Evolutionary conservation across 805 yeast genomes (phyloP).

Genomic region (Hanseniaspora hatyaiensis): DNA sequence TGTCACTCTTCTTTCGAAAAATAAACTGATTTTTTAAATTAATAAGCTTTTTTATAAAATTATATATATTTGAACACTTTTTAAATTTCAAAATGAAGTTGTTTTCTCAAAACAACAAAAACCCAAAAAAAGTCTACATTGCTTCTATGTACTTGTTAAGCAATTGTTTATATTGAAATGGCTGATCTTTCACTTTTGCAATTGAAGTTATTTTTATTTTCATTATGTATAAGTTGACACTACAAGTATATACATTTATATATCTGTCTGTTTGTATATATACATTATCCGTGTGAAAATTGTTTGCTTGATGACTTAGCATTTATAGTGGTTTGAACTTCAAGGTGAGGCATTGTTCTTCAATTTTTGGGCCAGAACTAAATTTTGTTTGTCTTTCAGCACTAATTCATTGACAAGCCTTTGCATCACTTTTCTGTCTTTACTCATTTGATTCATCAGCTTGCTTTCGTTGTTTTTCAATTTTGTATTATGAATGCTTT

Average conservation of each 20-base stretch:
- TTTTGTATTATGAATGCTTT: not conserved
- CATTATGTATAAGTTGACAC: too few species aligned
- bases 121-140: too few species aligned
- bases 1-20: conserved; percentile 82
- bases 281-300: not conserved
- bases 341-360: not conserved
- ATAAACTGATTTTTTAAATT: conserved; percentile 4
- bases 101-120: too few species aligned
- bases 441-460: not conserved
- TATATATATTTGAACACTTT: not conserved
- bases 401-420: conserved; percentile 5
- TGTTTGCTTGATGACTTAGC: too few species aligned
- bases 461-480: not conserved
- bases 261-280: not conserved
- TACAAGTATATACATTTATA: not conserved
- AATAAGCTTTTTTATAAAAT: not conserved
- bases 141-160: too few species aligned
- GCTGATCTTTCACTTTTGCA: too few species aligned
- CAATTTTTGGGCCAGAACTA: conserved; percentile 6
- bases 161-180: too few species aligned
- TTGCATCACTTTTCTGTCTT: not conserved
- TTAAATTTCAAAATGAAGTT: too few species aligned
- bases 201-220: too few species aligned
- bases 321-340: too few species aligned
- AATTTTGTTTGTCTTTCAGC: conserved; percentile 7